Conservation (phyloP, 306 rosid genomes). For the Malus orientalis region DNA sequence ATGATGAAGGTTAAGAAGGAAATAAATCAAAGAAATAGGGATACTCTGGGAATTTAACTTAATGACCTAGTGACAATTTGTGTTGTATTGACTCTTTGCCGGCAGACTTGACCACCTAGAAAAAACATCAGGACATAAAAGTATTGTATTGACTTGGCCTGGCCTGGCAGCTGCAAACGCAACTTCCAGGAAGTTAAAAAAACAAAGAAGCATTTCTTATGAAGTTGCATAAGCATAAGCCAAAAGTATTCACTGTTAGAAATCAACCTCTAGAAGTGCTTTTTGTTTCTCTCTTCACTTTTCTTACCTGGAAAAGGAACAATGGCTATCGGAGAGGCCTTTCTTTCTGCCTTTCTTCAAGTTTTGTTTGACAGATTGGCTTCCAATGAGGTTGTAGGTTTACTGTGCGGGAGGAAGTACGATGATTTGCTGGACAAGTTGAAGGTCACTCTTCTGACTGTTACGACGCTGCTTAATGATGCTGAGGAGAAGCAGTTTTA, state of each 20-base stretch:
- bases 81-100: too few relatives aligned
- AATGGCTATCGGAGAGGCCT: conserved; percentile 27
- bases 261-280: background rate
- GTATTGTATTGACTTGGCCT: too few relatives aligned
- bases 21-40: too few relatives aligned
- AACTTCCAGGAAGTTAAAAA: too few relatives aligned
- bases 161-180: too few relatives aligned
- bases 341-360: conserved; percentile 31
- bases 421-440: conserved; percentile 19
- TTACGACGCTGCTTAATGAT: conserved; percentile 17
- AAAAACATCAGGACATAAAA: too few relatives aligned
- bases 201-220: background rate
- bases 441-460: conserved; percentile 17
- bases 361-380: conserved; percentile 29
- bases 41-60: too few relatives aligned
- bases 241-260: too few relatives aligned
- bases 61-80: too few relatives aligned
- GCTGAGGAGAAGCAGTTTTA: conserved; percentile 34
- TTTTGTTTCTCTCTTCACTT: background rate
- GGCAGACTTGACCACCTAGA: too few relatives aligned
- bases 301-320: background rate
- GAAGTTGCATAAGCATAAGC: background rate
- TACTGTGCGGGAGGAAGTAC: conserved; percentile 6
- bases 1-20: too few relatives aligned
- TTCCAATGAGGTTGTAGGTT: conserved; percentile 17